Evolutionary conservation across 805 yeast species (phyloP).

Genomic region (Starmera amethionina): DNA sequence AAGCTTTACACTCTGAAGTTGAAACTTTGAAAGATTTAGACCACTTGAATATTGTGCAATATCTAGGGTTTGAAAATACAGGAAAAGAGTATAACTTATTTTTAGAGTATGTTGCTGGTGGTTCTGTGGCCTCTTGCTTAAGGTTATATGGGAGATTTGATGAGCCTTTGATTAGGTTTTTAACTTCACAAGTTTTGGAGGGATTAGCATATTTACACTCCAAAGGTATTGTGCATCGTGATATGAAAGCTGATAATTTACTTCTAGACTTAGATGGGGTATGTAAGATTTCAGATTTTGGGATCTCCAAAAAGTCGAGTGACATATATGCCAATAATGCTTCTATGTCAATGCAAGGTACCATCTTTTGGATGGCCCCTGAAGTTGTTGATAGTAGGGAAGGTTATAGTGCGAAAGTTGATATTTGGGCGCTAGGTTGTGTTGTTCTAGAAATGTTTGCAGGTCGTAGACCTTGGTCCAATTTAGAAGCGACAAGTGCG

Average conservation of each 20-base stretch:
- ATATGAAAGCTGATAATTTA: slow-evolving; percentile 88
- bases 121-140: slow-evolving; percentile 83
- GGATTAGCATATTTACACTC: slow-evolving; percentile 87
- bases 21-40: slow-evolving; percentile 90
- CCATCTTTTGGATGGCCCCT: slow-evolving; percentile 99
- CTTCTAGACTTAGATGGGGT: slow-evolving; percentile 85
- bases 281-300: slow-evolving; percentile 93
- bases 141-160: slow-evolving; percentile 79
- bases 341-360: slow-evolving; percentile 98
- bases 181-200: slow-evolving; percentile 69
- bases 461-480: slow-evolving; percentile 96
- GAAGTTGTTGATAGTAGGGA: slow-evolving; percentile 90
- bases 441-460: slow-evolving; percentile 97
- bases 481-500: slow-evolving; percentile 90
- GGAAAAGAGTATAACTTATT: slow-evolving; percentile 74
- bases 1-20: slow-evolving; percentile 82
- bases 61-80: slow-evolving; percentile 80
- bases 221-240: slow-evolving; percentile 84
- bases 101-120: slow-evolving; percentile 96
- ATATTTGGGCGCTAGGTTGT: slow-evolving; percentile 97
- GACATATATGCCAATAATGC: slow-evolving; percentile 87
- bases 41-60: slow-evolving; percentile 91
- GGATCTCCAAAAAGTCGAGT: slow-evolving; percentile 78
- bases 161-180: slow-evolving; percentile 58
- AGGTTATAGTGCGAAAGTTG: slow-evolving; percentile 96